phyloP scores from a whole-genome alignment of 75 land plant genomes.

The Larix kaempferi region DNA sequence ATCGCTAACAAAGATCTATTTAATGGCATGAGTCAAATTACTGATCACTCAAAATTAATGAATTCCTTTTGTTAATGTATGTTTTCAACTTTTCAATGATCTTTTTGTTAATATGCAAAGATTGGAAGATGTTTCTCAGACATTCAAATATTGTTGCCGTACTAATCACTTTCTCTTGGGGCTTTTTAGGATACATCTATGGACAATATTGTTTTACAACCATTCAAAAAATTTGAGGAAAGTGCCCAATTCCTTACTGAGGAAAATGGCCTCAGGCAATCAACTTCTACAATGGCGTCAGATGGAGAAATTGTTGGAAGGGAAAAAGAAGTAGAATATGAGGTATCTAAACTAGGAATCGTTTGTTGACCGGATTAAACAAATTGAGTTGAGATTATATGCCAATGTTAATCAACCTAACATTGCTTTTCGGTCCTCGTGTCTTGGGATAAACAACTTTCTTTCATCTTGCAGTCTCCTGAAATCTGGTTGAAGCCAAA shows the following conservation, averaged over 20 bases:
- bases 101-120: background rate
- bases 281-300: background rate
- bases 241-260: background rate
- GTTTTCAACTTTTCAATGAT: background rate
- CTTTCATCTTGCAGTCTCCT: conserved; percentile 19
- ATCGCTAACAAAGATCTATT: background rate
- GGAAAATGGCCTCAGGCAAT: conserved; percentile 2
- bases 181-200: conserved; percentile 6
- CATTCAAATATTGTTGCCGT: background rate
- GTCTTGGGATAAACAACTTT: background rate
- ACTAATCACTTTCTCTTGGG: background rate
- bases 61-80: background rate
- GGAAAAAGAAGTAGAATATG: background rate
- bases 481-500: conserved; percentile 71
- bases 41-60: background rate
- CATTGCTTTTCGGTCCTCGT: background rate
- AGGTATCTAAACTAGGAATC: conserved; percentile 6
- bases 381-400: background rate
- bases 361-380: background rate
- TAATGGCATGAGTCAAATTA: background rate
- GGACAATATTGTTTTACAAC: conserved; percentile 1
- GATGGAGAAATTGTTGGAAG: background rate
- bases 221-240: background rate
- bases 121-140: background rate
- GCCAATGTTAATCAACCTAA: background rate